Evolutionary conservation across 176 grass and related monocot species (phyloP).

Genomic region (Alloteropsis semialata): DNA sequence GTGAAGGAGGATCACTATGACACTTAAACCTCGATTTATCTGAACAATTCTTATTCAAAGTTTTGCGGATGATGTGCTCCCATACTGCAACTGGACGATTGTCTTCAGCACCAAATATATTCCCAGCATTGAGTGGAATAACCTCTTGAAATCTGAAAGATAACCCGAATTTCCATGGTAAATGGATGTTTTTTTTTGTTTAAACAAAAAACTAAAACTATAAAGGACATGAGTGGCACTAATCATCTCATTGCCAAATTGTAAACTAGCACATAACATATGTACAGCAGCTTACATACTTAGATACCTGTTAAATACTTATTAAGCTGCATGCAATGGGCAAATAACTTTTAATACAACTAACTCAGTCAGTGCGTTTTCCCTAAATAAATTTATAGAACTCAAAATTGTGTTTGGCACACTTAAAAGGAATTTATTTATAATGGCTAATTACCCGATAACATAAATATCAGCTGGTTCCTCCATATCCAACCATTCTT

Average conservation of each 20-base stretch:
- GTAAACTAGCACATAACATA: not conserved
- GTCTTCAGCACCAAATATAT: slow-evolving; percentile 76
- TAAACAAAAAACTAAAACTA: not conserved
- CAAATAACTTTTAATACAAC: slow-evolving; percentile 4
- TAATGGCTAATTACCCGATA: slow-evolving; percentile 53
- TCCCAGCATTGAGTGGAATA: slow-evolving; percentile 79
- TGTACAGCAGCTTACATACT: not conserved
- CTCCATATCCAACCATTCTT: slow-evolving; percentile 61
- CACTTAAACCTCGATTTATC: slow-evolving; percentile 52
- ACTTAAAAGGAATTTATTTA: not conserved
- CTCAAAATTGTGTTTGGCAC: not conserved
- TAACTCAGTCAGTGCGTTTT: not conserved
- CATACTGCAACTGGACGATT: slow-evolving; percentile 57
- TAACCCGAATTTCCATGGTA: slow-evolving; percentile 20
- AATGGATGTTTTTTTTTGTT: slow-evolving; percentile 14
- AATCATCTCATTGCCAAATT: not conserved
- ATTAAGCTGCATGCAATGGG: not conserved
- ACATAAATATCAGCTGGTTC: slow-evolving; percentile 80
- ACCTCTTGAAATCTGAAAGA: slow-evolving; percentile 86
- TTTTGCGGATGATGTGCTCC: slow-evolving; percentile 76
- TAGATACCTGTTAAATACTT: slow-evolving; percentile 3
- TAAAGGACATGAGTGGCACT: not conserved
- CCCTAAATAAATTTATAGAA: not conserved
- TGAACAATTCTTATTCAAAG: slow-evolving; percentile 56
- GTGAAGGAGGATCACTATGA: slow-evolving; percentile 58